Evolutionary conservation across 1,139 yeast genomes (phyloP), one percentile per base, ranked within the genome.

Genomic region (Lodderomyces jiufengensis): DNA sequence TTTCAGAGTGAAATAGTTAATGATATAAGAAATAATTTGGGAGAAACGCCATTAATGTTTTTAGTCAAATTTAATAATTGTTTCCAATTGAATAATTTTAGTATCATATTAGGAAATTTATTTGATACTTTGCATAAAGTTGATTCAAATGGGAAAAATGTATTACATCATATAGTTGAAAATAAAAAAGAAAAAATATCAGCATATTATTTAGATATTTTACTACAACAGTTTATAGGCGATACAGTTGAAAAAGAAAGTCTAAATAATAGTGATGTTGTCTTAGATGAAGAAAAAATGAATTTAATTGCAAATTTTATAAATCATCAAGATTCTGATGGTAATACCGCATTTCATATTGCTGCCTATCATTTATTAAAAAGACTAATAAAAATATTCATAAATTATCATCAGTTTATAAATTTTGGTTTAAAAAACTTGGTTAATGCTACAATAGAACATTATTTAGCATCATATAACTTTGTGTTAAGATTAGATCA

Each of bases 1-100:
- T 67, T 69, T 40, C 23, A 23, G 9, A 33, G 34, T 8, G 59
- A 61, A 12, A 70, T 85, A 7, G 65, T 85, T 29, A 87, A 94
- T 12, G 92, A 85, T 49, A 56, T 66, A 10, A 57, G 72, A 37
- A 80, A 83, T 49, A 75, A 61, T 42, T 57, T 75, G 26, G 97
- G 97, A 9, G 97, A 94, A 58, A 84, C 96, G 0, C 90, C 97
- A 0, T 66, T 94, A 32, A 82, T 92, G 56, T 80, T 95, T 43
- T 84, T 95, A 12, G 92, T 90, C 3, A 76, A 85, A 50, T 95
- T 92, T 35, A 88, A 92, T 29, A 94, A 94, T 56, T 82, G 88
- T 43, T 83, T 73, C 45, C 96, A 88, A 46, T 71, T 78, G 40
- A 75, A 79, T 4, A 78, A 85, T 21, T 92, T 94, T 56, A 81